A percentile compares a stretch with the other conserved stretches of the same genome.
Conservation (phyloP, 2,329 filamentous ascomycete species). For the Beauveria sp. region DNA sequence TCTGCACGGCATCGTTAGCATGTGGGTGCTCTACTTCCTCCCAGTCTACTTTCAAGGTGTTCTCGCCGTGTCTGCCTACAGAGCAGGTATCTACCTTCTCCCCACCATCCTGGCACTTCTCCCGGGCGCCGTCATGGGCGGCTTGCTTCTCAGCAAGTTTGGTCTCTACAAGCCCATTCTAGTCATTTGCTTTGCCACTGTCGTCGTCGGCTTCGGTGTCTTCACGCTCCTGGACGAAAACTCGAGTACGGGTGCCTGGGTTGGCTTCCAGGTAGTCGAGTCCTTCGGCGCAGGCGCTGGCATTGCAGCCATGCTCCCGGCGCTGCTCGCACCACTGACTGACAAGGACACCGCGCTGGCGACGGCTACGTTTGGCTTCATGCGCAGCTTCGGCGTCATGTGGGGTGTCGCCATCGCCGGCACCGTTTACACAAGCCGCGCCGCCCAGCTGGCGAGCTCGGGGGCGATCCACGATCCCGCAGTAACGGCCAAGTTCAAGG, state of each 20-base stretch:
- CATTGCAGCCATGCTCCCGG: slow-evolving; percentile 33
- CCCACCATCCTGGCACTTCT: slow-evolving; percentile 21
- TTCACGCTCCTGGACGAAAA: slow-evolving; percentile 31
- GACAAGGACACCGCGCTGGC: slow-evolving; percentile 31
- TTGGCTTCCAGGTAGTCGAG: slow-evolving; percentile 33
- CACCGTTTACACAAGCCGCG: slow-evolving; percentile 28
- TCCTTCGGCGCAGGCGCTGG: slow-evolving; percentile 35
- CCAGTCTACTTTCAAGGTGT: slow-evolving; percentile 43
- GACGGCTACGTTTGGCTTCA: slow-evolving; percentile 36
- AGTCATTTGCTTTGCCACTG: slow-evolving; percentile 25
- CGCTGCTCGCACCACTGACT: slow-evolving; percentile 31
- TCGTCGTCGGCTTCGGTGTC: slow-evolving; percentile 32
- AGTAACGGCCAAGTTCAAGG: slow-evolving; percentile 15
- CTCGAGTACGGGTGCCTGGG: slow-evolving; percentile 31
- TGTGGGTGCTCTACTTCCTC: slow-evolving; percentile 33
- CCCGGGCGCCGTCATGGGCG: slow-evolving; percentile 20
- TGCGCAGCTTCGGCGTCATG: slow-evolving; percentile 39
- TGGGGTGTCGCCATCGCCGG: slow-evolving; percentile 38
- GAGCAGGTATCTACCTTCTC: slow-evolving; percentile 27
- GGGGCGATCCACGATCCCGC: slow-evolving; percentile 9
- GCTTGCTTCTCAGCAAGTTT: slow-evolving; percentile 21
- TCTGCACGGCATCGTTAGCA: slow-evolving; percentile 20
- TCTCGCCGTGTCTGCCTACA: slow-evolving; percentile 22
- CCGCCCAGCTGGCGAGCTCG: slow-evolving; percentile 13
- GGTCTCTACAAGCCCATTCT: slow-evolving; percentile 28